Conservation (phyloP, 495 filamentous ascomycete genomes). For the Aspergillus wentii region DNA sequence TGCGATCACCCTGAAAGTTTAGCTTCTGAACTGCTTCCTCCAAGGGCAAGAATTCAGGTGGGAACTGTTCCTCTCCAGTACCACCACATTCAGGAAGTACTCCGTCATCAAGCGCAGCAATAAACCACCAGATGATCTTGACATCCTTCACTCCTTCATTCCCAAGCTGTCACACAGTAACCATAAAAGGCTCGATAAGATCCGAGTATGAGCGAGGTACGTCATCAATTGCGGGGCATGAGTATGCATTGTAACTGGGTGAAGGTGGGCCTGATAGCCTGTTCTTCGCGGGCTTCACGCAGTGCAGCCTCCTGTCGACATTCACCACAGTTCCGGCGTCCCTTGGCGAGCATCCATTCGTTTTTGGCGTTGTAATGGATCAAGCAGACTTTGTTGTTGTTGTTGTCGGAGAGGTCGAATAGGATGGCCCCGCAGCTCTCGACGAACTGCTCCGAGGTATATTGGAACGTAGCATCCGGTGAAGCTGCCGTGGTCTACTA, state of each 20-base stretch:
- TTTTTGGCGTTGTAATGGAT: neutral
- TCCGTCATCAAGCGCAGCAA: constrained; percentile 30
- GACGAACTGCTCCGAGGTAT: neutral
- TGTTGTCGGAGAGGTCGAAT: neutral
- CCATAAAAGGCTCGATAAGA: constrained; percentile 39
- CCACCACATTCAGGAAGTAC: constrained; percentile 12
- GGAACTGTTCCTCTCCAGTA: constrained; percentile 26
- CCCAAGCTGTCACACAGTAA: constrained; percentile 33
- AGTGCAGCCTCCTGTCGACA: constrained; percentile 32
- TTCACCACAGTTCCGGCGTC: constrained; percentile 39
- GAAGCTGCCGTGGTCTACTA: too few species aligned
- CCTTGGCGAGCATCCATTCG: constrained; percentile 43
- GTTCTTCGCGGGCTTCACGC: constrained; percentile 44
- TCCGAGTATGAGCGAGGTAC: constrained; percentile 21
- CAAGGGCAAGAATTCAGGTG: constrained; percentile 18
- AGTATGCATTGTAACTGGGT: constrained; percentile 32
- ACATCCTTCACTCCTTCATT: constrained; percentile 24
- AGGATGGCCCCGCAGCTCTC: neutral
- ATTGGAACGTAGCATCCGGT: neutral
- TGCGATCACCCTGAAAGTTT: constrained; percentile 38
- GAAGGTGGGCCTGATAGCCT: constrained; percentile 33
- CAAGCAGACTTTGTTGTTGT: neutral
- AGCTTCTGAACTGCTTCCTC: constrained; percentile 31
- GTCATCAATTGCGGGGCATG: constrained; percentile 31
- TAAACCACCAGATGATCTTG: constrained; percentile 49